A percentile compares a stretch with the other conserved stretches of the same genome.
phyloP scores from a whole-genome alignment of 768 basidiomycete genomes.

The Tremella yokohamensis region DNA sequence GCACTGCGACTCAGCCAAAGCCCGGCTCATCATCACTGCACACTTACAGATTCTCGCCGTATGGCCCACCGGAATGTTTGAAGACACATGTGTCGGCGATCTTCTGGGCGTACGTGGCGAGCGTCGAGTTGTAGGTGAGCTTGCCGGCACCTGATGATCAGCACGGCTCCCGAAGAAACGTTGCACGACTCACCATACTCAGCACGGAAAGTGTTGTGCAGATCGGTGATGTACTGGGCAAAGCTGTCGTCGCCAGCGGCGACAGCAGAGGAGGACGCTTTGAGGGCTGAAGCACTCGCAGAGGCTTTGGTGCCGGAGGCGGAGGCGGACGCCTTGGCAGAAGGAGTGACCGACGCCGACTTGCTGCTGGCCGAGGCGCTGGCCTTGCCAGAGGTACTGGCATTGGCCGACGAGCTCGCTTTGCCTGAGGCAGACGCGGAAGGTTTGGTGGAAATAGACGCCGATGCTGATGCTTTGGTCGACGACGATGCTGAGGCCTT shows the following conservation, averaged over 20 bases:
- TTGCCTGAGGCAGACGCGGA: neutral
- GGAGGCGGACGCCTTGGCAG: neutral
- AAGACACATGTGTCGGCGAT: constrained; percentile 70
- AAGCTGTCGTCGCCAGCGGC: constrained; percentile 2
- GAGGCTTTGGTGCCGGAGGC: neutral
- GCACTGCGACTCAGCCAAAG: constrained; percentile 24
- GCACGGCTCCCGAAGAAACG: neutral
- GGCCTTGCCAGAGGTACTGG: neutral
- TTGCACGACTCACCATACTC: neutral
- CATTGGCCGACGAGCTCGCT: neutral
- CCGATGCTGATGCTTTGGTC: neutral
- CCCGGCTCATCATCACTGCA: constrained; percentile 40
- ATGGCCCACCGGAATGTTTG: constrained; percentile 55
- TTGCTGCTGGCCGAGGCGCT: neutral
- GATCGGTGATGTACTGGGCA: neutral
- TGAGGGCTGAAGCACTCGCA: neutral
- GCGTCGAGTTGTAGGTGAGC: constrained; percentile 63
- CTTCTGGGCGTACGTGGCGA: constrained; percentile 64
- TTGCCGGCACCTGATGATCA: constrained; percentile 56
- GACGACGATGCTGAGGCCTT: neutral
- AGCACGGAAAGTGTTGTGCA: constrained; percentile 8
- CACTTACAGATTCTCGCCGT: constrained; percentile 5
- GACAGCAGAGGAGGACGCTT: too few species aligned
- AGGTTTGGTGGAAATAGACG: neutral
- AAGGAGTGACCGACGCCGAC: neutral